Conservation (phyloP, 352 stramenopile species). For the Globisporangium paddicum region DNA sequence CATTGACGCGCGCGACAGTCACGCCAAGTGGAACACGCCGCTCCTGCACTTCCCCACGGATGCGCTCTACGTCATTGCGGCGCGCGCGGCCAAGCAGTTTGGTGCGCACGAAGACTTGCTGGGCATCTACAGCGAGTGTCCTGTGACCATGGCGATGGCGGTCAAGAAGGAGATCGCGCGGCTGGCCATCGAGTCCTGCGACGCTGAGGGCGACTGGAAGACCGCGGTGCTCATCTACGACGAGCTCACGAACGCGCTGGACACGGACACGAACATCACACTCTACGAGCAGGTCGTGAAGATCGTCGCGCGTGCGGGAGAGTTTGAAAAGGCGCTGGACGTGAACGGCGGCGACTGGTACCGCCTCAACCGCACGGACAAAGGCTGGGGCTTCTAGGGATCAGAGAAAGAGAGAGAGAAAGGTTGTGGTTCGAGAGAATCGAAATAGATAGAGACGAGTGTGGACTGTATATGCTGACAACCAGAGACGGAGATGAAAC, state of each 20-base stretch:
- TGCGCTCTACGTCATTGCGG: constrained; percentile 56
- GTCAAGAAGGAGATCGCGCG: constrained; percentile 50
- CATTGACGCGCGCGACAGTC: constrained; percentile 37
- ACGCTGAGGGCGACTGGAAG: constrained; percentile 66
- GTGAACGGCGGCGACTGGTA: constrained; percentile 85
- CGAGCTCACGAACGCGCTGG: constrained; percentile 49
- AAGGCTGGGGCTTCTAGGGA: constrained; percentile 43
- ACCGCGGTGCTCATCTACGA: constrained; percentile 73
- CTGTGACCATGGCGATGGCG: constrained; percentile 34
- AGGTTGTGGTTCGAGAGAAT: background rate
- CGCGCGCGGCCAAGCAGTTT: constrained; percentile 39
- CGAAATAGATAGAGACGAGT: constrained; percentile 3
- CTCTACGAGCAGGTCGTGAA: constrained; percentile 82
- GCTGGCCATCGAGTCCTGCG: constrained; percentile 52
- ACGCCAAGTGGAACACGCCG: constrained; percentile 40
- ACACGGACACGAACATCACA: constrained; percentile 57
- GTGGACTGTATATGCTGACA: constrained; percentile 5
- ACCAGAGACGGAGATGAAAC: background rate
- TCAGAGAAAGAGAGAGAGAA: background rate
- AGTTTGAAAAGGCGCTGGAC: constrained; percentile 82
- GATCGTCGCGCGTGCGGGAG: constrained; percentile 76
- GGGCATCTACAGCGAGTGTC: constrained; percentile 49
- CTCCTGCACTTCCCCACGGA: constrained; percentile 64
- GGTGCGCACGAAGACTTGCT: constrained; percentile 58
- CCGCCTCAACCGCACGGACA: constrained; percentile 66